These are phyloP conservation scores for Tetradesmus obliquus DNA, from an alignment of 139 green algal species.

Conservation along the genomic window DNA sequence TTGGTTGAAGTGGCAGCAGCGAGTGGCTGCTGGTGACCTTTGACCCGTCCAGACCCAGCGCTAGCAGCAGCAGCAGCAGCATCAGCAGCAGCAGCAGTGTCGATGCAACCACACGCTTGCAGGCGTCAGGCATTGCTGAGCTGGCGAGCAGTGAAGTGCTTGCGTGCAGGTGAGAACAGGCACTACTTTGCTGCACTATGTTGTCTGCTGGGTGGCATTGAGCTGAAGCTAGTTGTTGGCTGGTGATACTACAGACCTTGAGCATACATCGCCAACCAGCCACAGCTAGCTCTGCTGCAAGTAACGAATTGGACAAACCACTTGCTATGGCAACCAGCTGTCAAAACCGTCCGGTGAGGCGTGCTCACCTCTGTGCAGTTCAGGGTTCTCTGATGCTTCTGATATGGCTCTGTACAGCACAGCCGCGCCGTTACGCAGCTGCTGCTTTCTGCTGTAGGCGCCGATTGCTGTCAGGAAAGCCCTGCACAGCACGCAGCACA, in stretches of 20 bases:
- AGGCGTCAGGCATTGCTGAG: neutral
- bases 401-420: slow-evolving; percentile 37
- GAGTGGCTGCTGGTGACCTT: neutral
- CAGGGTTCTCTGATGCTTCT: slow-evolving; percentile 24
- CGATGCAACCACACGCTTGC: neutral
- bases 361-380: slow-evolving; percentile 23
- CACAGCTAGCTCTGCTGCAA: too few relatives aligned
- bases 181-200: too few relatives aligned
- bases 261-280: too few relatives aligned
- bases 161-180: too few relatives aligned
- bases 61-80: neutral
- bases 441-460: slow-evolving; percentile 41
- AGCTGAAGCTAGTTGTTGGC: too few relatives aligned
- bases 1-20: too few relatives aligned
- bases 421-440: slow-evolving; percentile 28
- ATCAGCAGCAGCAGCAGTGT: neutral
- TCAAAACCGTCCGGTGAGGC: neutral
- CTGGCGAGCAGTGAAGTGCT: too few relatives aligned
- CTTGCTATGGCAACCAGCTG: neutral
- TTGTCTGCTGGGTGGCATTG: too few relatives aligned
- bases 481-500: neutral
- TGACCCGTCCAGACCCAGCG: neutral
- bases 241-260: too few relatives aligned
- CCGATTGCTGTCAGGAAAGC: slow-evolving; percentile 20
- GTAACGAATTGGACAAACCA: too few relatives aligned